Percentiles rank a stretch among this genome's conserved stretches.
Conservation (phyloP, 306 rosid genomes). For the Acmispon strigosus region DNA sequence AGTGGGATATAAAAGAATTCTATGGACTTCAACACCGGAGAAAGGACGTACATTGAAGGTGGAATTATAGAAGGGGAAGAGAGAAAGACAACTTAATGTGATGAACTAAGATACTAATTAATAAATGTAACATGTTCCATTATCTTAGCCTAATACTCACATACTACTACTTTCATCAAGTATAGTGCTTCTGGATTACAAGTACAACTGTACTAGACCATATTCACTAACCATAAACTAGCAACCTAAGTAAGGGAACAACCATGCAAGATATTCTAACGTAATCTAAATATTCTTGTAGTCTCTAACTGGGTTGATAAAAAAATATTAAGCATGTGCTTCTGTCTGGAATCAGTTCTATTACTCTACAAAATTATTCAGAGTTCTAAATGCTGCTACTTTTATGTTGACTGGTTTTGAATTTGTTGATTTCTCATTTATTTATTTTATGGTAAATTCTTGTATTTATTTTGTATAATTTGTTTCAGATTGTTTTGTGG, state of each 20-base stretch:
- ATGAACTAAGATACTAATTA: not conserved
- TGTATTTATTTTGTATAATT: not conserved
- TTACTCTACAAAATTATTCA: not conserved
- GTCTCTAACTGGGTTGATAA: not conserved
- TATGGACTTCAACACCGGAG: not conserved
- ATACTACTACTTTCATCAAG: not conserved
- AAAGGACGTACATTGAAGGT: not conserved
- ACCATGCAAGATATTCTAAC: not conserved
- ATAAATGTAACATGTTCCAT: not conserved
- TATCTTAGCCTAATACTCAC: not conserved
- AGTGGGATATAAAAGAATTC: not conserved
- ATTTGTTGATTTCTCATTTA: slow-evolving; percentile 13
- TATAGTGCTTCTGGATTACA: not conserved
- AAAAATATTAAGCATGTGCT: not conserved
- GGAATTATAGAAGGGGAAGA: not conserved
- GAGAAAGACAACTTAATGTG: not conserved
- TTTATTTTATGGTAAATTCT: not conserved
- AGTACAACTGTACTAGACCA: not conserved
- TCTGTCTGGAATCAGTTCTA: not conserved
- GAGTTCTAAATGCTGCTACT: slow-evolving; percentile 12
- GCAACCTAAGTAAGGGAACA: not conserved
- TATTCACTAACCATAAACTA: not conserved
- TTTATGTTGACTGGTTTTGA: slow-evolving; percentile 18
- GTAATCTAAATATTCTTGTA: not conserved
- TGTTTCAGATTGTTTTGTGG: slow-evolving; percentile 78